Evolutionary conservation across 257 asterid species (phyloP), one percentile per base, ranked within the genome.

Genomic region (Plectranthus barbatus): DNA sequence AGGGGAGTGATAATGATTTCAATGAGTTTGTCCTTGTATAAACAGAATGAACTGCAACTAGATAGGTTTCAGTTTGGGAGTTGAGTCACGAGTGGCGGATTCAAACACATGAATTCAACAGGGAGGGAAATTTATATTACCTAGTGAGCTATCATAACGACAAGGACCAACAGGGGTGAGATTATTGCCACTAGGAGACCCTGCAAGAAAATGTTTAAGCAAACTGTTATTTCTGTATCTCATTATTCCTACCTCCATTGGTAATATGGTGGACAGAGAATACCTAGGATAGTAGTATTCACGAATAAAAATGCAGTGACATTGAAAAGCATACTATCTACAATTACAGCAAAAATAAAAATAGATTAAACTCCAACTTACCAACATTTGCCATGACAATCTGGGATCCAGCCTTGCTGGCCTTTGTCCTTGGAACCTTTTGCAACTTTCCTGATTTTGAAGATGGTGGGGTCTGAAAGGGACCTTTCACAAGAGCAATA

Each of bases 131-230:
- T 20, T 14, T 23, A 34, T 48, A 56, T 76, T 83, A 93, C 99
- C 97, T 63, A 93, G 85, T 64, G 99, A 93, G 84, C 88, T 93
- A 72, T 90, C 99, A 57, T 85, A 90, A 46, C 99, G 99, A 74
- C 97, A 89, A 66, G 97, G 84, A 33, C 97, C 99, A 76, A 44
- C 89, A 36, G 88, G 88, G 13, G 96, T 81, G 72, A 85, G 85
- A 77, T 77, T 81, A 74, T 84, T 78, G 80, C 85, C 87, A 9
- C 85, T 62, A 52, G 90, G 90, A 74, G 97, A 87, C 72, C 94
- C 99, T 93, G 87, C 80, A 74, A 33, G 34, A 24, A 62, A 50
- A 62, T 36, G 34, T n/a, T n/a, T n/a, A n/a, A n/a, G n/a, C n/a
- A 73, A 63, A 58, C 31, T 54, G 29, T 34, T 37, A 66, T 42